Base-by-base conservation (phyloP, 176 grass and related monocot genomes). In the Bromus sterilis region DNA sequence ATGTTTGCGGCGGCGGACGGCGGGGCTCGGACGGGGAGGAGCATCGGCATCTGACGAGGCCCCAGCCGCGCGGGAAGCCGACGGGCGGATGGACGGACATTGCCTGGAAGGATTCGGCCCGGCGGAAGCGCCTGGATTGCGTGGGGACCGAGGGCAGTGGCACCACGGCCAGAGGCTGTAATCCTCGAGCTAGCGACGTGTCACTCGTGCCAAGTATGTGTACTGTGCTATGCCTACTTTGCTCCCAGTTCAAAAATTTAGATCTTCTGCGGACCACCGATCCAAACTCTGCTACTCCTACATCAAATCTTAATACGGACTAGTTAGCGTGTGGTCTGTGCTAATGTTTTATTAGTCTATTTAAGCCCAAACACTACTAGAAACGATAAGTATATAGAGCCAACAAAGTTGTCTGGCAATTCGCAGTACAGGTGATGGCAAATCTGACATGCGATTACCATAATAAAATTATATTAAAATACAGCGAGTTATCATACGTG, bases 71-170 rank as follows among this genome's bases (percentile, higher is more conserved):
- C 77, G 62, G 77, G 62, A 85, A 75, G 69, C 60, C 29, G 35
- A 71, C 66, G 14, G n/a, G n/a, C 66, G n/a, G 66, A 40, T 25
- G 65, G 35, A 1, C 23, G 15, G 35, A 1, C 23, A 11, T 65
- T 36, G 15, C 62, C 44, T 64, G 55, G 56, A 77, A 16, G 40
- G 23, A 8, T 16, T 29, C 13, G 67, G 32, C 37, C 18, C 13
- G 67, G 32, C 37, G 49, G 69, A 20, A 39, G 78, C 66, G 64
- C 37, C 66, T 88, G 15, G 91, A 81, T 81, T 71, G 66, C 25
- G 35, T 82, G 36, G 79, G 36, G 20, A 36, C 51, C 66, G 30
- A 2, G 0, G 9, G 51, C 53, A 82, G 79, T 41, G 26, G 49
- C 51, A 32, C 51, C 1, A 33, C 0, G 1, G 6, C 10, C 44